Conservation (phyloP, 305 asterid species). For the Andrographis paniculata region DNA sequence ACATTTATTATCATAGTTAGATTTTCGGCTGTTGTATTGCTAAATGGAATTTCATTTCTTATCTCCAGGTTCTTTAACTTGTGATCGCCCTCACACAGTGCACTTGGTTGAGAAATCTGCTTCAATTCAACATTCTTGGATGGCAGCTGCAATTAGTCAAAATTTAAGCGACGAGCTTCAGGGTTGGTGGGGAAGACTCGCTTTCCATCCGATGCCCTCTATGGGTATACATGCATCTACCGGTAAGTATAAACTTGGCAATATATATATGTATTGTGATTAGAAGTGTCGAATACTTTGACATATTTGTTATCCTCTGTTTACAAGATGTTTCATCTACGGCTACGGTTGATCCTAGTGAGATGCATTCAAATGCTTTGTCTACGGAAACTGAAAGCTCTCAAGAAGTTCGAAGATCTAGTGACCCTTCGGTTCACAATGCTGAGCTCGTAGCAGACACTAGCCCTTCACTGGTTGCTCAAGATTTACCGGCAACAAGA, state of each 20-base stretch:
- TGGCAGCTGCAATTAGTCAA: conserved; percentile 20
- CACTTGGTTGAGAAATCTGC: conserved; percentile 9
- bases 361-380: background rate
- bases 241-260: background rate
- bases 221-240: conserved; percentile 9
- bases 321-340: too few relatives aligned
- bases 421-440: background rate
- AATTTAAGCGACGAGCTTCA: conserved; percentile 24
- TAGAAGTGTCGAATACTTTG: too few relatives aligned
- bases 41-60: conserved; percentile 12
- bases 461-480: conserved; percentile 1
- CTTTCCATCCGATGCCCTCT: conserved; percentile 28
- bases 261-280: too few relatives aligned
- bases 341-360: too few relatives aligned
- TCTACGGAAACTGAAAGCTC: background rate
- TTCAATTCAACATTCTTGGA: conserved; percentile 23
- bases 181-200: conserved; percentile 58
- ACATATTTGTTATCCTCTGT: too few relatives aligned
- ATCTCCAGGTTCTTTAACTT: conserved; percentile 17
- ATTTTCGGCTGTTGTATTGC: too few relatives aligned
- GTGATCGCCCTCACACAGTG: conserved; percentile 14
- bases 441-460: conserved; percentile 3
- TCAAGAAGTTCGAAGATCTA: too few relatives aligned
- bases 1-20: too few relatives aligned
- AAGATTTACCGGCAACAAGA: background rate